Evolutionary conservation across 345 rosid genomes (phyloP), one percentile per base, ranked within the genome.

Genomic region (Stellera chamaejasme): DNA sequence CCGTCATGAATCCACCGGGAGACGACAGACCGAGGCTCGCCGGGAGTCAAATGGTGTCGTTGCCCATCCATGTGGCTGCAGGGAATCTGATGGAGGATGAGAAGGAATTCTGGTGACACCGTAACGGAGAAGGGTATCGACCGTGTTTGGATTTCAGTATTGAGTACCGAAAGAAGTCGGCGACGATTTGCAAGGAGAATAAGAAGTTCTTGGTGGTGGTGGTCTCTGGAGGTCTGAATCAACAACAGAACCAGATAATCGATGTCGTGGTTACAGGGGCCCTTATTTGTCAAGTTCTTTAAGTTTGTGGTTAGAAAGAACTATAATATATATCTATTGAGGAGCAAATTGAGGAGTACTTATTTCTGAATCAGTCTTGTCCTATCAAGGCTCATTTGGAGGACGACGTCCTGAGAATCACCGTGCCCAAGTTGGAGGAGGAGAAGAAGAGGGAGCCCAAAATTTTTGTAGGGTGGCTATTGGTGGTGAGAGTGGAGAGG

Each of bases 171-270:
- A 81, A 73, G 69, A 75, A 64, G 41, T 69, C 84, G 0, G 69
- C 63, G 0, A 73, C 56, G 57, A 65, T 83, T 68, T 74, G 81
- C 2, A 79, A 72, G 70, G 85, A 83, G 78, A 86, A 68, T 61
- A 75, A 54, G 66, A 65, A 75, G 63, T 87, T 77, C 80, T 70
- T 87, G 75, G 71, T 87, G 51, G 84, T 83, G 32, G 86, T 87
- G 12, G 95, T 68, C 26, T 73, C 86, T 0, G 95, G 95, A 2
- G 95, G 95, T 48, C 58, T 81, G 60, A 81, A 83, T 54, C 95
- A 86, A 50, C 90, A 86, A 56, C 77, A 75, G 61, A 83, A 79
- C 71, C 90, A 86, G 69, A 83, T 86, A 45, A 77, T 79, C 32
- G 87, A 86, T 56, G 90, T 84, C 47, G n/a, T n/a, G n/a, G 95